Evolutionary conservation across 495 filamentous ascomycete species (phyloP), one percentile per base, ranked within the genome.

Genomic region (Penicillium tannophilum): DNA sequence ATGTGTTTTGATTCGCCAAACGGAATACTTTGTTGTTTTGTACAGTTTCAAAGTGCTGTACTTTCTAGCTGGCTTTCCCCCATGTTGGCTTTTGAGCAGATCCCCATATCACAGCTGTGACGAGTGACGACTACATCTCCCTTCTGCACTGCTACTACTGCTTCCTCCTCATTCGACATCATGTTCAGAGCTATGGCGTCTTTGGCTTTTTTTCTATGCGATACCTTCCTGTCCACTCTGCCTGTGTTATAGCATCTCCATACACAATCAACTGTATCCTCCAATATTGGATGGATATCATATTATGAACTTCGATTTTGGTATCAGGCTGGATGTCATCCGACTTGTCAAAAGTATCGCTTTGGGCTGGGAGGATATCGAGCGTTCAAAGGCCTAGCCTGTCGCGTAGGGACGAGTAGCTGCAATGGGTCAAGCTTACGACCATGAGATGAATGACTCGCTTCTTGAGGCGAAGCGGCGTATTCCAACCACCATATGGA

Each of bases 121-220:
- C 35, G 35, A 36, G 49, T 39, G 19, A 52, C 16, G 49, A 36
- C 33, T 12, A 8, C 16, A 23, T 52, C 28, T 24, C 30, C n/a
- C 20, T 31, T 36, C 31, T 41, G 33, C 30, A 23, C 35, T 52
- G 1, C 12, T 41, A 52, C 31, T 26, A 43, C 61, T 55, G 66
- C 50, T 35, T 56, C 62, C 55, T 64, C 64, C 62, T 20, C n/a
- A 12, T 31, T 44, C 49, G n/a, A 33, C 56, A 36, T 58, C 55
- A 51, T 48, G 53, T 48, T 50, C 42, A 51, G 58, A 59, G 60
- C 42, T 56, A 54, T 42, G 64, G 67, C 64, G 64, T 69, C 60
- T 54, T 67, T 58, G 52, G 47, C 31, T 63, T 42, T 62, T 62
- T 52, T 50, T 36, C 33, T 16, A 57, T 60, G 53, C 60, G 61